Evolutionary conservation across 2,329 filamentous ascomycete species (phyloP), one percentile per base, ranked within the genome.

Genomic region (Fusarium marasasianum): DNA sequence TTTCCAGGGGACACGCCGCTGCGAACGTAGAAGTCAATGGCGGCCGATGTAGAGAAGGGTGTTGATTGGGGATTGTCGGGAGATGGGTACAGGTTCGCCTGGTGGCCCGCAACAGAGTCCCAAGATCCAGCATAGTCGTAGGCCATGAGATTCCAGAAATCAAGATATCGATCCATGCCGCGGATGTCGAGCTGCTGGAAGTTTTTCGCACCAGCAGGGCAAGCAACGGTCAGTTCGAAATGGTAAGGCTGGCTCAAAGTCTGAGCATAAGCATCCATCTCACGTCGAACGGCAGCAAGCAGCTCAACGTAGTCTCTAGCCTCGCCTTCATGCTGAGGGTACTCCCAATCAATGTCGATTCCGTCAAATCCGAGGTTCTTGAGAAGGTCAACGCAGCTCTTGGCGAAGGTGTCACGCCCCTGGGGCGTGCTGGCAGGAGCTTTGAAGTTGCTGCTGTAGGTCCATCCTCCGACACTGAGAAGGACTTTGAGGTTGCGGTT

Each of bases 381-480:
- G 76, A 98, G 86, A 41, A 98, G 84, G 29, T 91, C 87, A 2
- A 97, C 92, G 40, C 93, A 92, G 35, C 89, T 90, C 57, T 88
- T 85, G 14, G 94, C 95, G 82, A 98, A 98, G 3, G 80, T 87
- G 37, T 87, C 85, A 13, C 95, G 89, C 14, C 94, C 94, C 31
- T 88, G 82, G 0, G 90, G 86, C 0, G 93, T 94, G 47, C 92
- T 93, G 2, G 92, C 92, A 0, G 94, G 93, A 35, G 83, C 84
- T n/a, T 89, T 88, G 82, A 98, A 97, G 84, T 97, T 96, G 81
- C 89, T 86, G 72, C 92, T 94, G 82, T 97, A 98, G 0, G 95
- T 97, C 95, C 95, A 98, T 57, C 96, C 96, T 70, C 95, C 95
- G 71, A 98, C 94, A 61, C 92, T 95, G 9, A 98, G 88, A 18